Evolutionary conservation across 495 filamentous ascomycete genomes (phyloP), one percentile per base, ranked within the genome.

Genomic region (Hypoxylon crocopeplum): DNA sequence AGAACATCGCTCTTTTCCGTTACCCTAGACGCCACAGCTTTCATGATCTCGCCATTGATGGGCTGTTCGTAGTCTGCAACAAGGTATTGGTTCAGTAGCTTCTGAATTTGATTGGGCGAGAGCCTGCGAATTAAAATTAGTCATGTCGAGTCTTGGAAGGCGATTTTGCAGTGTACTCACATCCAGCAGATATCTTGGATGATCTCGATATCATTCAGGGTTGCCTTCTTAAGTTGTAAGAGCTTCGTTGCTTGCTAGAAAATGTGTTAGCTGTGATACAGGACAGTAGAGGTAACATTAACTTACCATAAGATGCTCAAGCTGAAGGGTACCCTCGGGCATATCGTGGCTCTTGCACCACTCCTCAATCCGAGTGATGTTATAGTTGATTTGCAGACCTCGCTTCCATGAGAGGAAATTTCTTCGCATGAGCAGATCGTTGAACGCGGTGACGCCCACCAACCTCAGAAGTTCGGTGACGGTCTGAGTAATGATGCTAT

Each of bases 161-260:
- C 7, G 5, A 20, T 29, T 48, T 37, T 11, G 2, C 19, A 27
- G 36, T 50, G 10, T 33, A 82, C 87, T 83, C 76, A 93, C 94
- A 98, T 98, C 95, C 95, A 99, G 81, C 95, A 99, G 57, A 99
- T 99, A 71, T 99, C 95, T 79, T 99, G 95, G 56, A 99, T 99
- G 63, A 99, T 99, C 74, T 98, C 95, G 68, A 99, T 99, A 71
- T 99, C 95, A 73, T 97, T 97, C 68, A 99, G 73, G 3, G 95
- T 99, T 5, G 95, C 95, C 75, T 99, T 99, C 85, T 99, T 99
- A 55, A 99, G 81, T 73, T 99, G 95, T 34, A 99, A 80, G 54
- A 99, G 88, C 78, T 99, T 99, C 34, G 95, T 99, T 41, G 95
- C 95, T 90, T 97, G 93, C 89, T 92, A 61, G 59, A 34, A 54